phyloP scores from a whole-genome alignment of 202 grass and related monocot species.

The Carex arenaria region DNA sequence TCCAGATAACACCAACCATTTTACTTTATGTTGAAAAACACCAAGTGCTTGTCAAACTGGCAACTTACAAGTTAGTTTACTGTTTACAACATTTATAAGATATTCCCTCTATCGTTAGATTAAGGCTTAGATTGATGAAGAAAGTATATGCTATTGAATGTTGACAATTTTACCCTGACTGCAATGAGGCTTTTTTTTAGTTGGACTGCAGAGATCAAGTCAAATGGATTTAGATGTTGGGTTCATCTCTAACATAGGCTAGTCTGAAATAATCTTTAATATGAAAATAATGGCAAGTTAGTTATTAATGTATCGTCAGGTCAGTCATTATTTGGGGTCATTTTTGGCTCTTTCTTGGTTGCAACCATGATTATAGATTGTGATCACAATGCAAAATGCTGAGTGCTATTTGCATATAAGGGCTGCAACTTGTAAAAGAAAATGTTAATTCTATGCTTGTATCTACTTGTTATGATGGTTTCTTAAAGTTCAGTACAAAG shows the following conservation, averaged over 20 bases:
- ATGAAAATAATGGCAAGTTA: not conserved
- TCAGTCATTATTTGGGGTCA: not conserved
- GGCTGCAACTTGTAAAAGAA: not conserved
- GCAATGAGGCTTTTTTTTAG: not conserved
- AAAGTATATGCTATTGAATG: not conserved
- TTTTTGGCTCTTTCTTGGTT: not conserved
- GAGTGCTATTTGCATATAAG: not conserved
- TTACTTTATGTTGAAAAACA: not conserved
- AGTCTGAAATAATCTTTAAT: not conserved
- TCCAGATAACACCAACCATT: not conserved
- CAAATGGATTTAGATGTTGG: conserved; percentile 1
- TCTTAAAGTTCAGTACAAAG: not conserved
- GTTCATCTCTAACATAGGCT: not conserved
- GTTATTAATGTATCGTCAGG: not conserved
- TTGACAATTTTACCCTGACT: not conserved
- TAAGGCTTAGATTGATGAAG: not conserved
- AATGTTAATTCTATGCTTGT: too few relatives aligned
- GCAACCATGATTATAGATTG: not conserved
- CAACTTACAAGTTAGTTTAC: not conserved
- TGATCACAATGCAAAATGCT: not conserved
- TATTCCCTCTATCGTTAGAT: not conserved
- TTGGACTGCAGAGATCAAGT: not conserved
- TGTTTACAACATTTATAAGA: not conserved
- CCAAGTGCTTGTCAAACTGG: not conserved
- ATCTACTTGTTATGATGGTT: too few relatives aligned